phyloP scores from a whole-genome alignment of 371 early-diverging fungal species.

The Zychaea mexicana region DNA sequence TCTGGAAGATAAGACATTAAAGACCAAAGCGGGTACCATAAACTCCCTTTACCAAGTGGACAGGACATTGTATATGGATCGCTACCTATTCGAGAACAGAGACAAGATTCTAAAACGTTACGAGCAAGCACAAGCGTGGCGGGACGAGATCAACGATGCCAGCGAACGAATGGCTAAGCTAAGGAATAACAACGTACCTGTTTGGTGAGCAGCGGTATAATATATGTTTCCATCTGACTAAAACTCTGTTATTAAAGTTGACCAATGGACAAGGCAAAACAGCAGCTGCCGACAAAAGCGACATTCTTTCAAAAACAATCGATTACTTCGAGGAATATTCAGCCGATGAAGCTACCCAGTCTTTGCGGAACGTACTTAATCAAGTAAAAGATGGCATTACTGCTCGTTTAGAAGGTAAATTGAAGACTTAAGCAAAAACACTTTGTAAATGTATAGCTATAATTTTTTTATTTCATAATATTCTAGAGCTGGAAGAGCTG shows the following conservation, averaged over 20 bases:
- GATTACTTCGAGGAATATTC: constrained; percentile 22
- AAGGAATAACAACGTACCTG: constrained; percentile 4
- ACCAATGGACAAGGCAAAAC: not conserved
- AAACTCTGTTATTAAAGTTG: not conserved
- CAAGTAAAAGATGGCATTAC: constrained; percentile 12
- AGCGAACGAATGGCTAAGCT: constrained; percentile 13
- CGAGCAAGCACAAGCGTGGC: constrained; percentile 24
- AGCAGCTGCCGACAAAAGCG: constrained; percentile 13
- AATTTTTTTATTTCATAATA: not conserved
- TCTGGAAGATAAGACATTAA: constrained; percentile 25
- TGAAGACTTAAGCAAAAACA: too few species aligned
- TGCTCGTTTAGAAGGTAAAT: constrained; percentile 20
- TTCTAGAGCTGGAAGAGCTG: constrained; percentile 15
- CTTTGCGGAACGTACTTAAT: constrained; percentile 1
- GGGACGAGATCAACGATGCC: constrained; percentile 18
- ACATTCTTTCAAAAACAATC: constrained; percentile 18
- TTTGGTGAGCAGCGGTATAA: not conserved
- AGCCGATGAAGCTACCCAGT: not conserved
- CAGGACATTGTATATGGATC: constrained; percentile 40
- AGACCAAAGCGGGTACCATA: not conserved
- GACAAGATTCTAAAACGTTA: constrained; percentile 23
- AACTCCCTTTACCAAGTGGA: constrained; percentile 23
- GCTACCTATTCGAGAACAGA: constrained; percentile 38
- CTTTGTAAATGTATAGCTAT: not conserved
- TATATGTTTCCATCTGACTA: not conserved